Base-by-base conservation (phyloP, 192 early-diverging fungal genomes). In the Phycomyces nitens region DNA sequence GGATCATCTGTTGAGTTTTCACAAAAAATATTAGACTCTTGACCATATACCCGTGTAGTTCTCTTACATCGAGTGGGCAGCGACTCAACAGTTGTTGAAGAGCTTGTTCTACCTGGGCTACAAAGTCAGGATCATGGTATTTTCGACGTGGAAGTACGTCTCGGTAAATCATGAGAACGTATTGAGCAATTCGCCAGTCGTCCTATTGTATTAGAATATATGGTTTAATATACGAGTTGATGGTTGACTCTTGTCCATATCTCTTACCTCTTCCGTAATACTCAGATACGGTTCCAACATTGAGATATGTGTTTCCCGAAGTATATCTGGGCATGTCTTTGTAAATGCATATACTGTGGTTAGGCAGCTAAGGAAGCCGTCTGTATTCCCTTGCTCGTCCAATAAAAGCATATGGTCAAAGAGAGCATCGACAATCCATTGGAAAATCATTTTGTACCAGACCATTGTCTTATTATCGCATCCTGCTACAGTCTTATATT, bases 381-480 rank as follows among this genome's bases (percentile, higher is more conserved):
- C 58, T 16, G 62, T 60, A 15, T 69, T 56, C 1, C 43, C 73
- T 27, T 67, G 58, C 57, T 92, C 89, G 26, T 94, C 89, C 1
- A 86, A 73, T 14, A 68, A 70, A 41, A 92, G 72, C 38, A 92
- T 71, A 50, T 80, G 79, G 27, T 94, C 92, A 69, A 91, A 80
- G 0, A 93, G 74, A 41, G 88, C 86, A 58, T 94, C 90, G 10
- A 92, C 86, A 38, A 92, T 77, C 58, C 79, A 83, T 26, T 80
- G 78, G 21, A 84, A 81, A 15, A 90, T 79, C 39, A 75, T 71
- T 56, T 82, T 41, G 16, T 88, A 75, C 53, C 77, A 72, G 12
- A 50, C 39, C 57, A 49, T 63, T 11, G 70, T 64, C 9, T 82
- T 82, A 5, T 65, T 72, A 34, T 87, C 85, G 1, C 26, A 16